These are phyloP conservation scores for Xylaria multiplex DNA, from an alignment of 2,329 filamentous ascomycete species.

Conservation along the genomic window DNA sequence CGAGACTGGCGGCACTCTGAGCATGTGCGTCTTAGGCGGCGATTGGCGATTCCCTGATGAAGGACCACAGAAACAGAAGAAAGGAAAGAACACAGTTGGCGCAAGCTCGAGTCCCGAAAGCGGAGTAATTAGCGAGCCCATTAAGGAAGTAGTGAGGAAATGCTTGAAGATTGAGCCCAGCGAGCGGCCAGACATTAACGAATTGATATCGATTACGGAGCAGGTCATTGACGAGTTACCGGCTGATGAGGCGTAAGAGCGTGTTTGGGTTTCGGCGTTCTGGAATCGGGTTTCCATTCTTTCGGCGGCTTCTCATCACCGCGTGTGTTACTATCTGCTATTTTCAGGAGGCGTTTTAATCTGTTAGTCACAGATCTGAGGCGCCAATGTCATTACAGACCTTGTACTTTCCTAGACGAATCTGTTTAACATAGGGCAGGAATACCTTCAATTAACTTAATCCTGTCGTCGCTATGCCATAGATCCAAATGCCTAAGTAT, in stretches of 20 bases:
- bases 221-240: constrained; percentile 48
- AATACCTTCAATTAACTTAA: constrained; percentile 6
- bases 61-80: constrained; percentile 65
- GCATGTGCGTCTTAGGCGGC: constrained; percentile 89
- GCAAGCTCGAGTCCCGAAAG: constrained; percentile 53
- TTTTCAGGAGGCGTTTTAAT: constrained; percentile 17
- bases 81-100: constrained; percentile 55
- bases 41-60: constrained; percentile 98
- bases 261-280: constrained; percentile 30
- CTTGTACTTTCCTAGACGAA: constrained; percentile 27
- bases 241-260: constrained; percentile 44
- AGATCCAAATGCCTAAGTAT: background rate
- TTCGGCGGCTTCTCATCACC: constrained; percentile 15
- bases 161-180: constrained; percentile 88
- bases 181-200: constrained; percentile 72
- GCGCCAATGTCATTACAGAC: constrained; percentile 30
- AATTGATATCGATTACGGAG: constrained; percentile 50
- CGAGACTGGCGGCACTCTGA: constrained; percentile 93
- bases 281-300: constrained; percentile 5
- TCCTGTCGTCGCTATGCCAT: constrained; percentile 10
- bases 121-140: constrained; percentile 76
- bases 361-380: constrained; percentile 31
- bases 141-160: constrained; percentile 86
- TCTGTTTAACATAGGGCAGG: constrained; percentile 15
- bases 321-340: constrained; percentile 11